Evolutionary conservation across 2,329 filamentous ascomycete genomes (phyloP).

Genomic region (Lithohypha guttulata): DNA sequence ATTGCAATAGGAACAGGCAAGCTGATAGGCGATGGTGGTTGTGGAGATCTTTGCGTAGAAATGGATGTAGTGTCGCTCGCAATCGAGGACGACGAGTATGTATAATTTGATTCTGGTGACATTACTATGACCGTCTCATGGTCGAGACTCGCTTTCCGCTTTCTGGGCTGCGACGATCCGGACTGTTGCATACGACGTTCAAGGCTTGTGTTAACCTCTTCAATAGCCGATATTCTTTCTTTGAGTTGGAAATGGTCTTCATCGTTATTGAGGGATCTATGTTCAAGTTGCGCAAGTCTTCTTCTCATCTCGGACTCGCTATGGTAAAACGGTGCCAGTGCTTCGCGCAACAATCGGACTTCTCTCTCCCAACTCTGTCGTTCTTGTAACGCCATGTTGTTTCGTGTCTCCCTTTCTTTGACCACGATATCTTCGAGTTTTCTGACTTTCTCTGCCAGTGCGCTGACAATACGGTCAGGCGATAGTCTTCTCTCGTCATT

Average conservation of each 20-base stretch:
- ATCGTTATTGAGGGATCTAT: constrained; percentile 21
- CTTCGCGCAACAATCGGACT: constrained; percentile 23
- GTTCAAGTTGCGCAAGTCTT: constrained; percentile 23
- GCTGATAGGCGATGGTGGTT: constrained; percentile 16
- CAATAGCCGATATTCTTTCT: constrained; percentile 22
- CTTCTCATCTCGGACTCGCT: constrained; percentile 23
- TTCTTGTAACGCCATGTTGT: constrained; percentile 21
- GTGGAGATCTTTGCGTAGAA: constrained; percentile 15
- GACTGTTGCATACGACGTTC: constrained; percentile 20
- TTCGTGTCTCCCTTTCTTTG: constrained; percentile 21
- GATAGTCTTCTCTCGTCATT: constrained; percentile 2
- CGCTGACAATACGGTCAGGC: constrained; percentile 6
- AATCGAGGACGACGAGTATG: constrained; percentile 4
- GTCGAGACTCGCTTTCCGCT: constrained; percentile 13
- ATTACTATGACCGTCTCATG: constrained; percentile 11
- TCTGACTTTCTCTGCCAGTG: constrained; percentile 21
- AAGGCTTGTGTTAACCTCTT: constrained; percentile 21
- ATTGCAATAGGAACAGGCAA: constrained; percentile 3
- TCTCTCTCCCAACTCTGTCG: constrained; percentile 23
- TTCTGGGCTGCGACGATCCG: constrained; percentile 16
- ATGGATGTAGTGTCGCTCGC: constrained; percentile 16
- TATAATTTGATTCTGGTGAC: constrained; percentile 14
- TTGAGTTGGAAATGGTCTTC: constrained; percentile 23
- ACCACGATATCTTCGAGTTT: constrained; percentile 22
- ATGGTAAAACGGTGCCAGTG: constrained; percentile 24